Percentiles rank a stretch among this genome's conserved stretches.
Conservation (phyloP, 495 filamentous ascomycete species). For the Antarctomyces pellizariae region DNA sequence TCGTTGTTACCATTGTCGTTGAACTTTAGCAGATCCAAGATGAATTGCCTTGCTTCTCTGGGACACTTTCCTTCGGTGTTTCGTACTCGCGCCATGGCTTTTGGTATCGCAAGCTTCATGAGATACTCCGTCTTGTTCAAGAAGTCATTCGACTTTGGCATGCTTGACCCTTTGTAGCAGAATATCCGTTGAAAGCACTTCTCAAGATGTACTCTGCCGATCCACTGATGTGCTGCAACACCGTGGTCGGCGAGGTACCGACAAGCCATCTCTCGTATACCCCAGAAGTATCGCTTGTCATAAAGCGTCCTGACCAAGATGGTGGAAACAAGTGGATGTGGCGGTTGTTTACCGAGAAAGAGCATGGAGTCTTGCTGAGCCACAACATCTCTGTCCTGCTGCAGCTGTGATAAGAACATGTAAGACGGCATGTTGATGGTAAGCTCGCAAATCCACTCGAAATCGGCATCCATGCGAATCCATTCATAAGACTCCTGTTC, state of each 20-base stretch:
- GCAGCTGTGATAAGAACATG: constrained; percentile 93
- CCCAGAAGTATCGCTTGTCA: constrained; percentile 81
- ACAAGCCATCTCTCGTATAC: constrained; percentile 65
- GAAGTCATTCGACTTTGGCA: constrained; percentile 78
- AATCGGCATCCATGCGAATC: constrained; percentile 95
- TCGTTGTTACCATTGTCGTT: constrained; percentile 83
- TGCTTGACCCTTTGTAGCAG: constrained; percentile 46
- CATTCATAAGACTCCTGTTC: constrained; percentile 92
- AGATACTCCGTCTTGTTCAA: constrained; percentile 58
- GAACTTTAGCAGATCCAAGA: constrained; percentile 70
- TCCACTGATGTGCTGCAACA: constrained; percentile 41
- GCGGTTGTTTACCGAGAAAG: constrained; percentile 15
- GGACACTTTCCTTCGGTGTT: constrained; percentile 58
- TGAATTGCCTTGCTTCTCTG: constrained; percentile 45
- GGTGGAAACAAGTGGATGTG: constrained; percentile 57
- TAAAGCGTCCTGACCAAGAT: constrained; percentile 73
- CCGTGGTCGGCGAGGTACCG: constrained; percentile 51
- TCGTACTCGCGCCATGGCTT: constrained; percentile 54
- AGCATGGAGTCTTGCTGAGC: constrained; percentile 63
- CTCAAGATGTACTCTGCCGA: constrained; percentile 64
- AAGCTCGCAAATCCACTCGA: constrained; percentile 83
- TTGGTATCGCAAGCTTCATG: constrained; percentile 58
- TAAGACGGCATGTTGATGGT: constrained; percentile 65
- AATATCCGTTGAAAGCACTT: constrained; percentile 73
- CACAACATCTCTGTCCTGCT: constrained; percentile 91